Evolutionary conservation across 768 basidiomycete genomes (phyloP).

Genomic region (Chalciporus pseudorubinellus): DNA sequence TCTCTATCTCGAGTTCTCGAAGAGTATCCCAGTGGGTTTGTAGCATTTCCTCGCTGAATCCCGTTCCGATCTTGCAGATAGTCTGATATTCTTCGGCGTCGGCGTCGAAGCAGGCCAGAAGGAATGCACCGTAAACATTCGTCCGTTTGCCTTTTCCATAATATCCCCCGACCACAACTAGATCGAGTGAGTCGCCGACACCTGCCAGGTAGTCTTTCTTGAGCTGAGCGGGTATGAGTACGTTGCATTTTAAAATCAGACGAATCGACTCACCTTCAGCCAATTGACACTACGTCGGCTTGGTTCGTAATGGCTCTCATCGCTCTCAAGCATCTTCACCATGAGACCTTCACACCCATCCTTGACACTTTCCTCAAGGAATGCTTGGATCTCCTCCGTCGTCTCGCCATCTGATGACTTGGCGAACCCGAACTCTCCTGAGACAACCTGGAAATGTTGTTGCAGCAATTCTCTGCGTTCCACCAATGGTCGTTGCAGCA

Average conservation of each 20-base stretch:
- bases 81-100: slow-evolving; percentile 95
- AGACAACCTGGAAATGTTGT: slow-evolving; percentile 76
- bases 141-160: slow-evolving; percentile 98
- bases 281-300: slow-evolving; percentile 95
- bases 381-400: slow-evolving; percentile 89
- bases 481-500: slow-evolving; percentile 72
- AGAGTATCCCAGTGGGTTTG: slow-evolving; percentile 78
- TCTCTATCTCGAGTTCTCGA: slow-evolving; percentile 69
- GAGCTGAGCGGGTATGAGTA: slow-evolving; percentile 50
- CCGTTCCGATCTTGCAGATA: slow-evolving; percentile 98
- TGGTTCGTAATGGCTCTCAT: slow-evolving; percentile 93
- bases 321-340: slow-evolving; percentile 97
- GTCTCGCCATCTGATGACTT: slow-evolving; percentile 86
- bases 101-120: slow-evolving; percentile 93
- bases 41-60: slow-evolving; percentile 91
- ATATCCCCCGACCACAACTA: slow-evolving; percentile 97
- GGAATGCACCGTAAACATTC: slow-evolving; percentile 95
- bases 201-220: slow-evolving; percentile 99
- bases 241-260: background rate
- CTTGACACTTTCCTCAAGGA: slow-evolving; percentile 95
- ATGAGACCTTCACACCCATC: slow-evolving; percentile 99
- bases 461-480: slow-evolving; percentile 77
- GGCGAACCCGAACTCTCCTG: slow-evolving; percentile 92
- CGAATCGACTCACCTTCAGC: slow-evolving; percentile 72
- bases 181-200: slow-evolving; percentile 93